A percentile compares a stretch with the other conserved stretches of the same genome.
Conservation (phyloP, 2,329 filamentous ascomycete species). For the Fusarium sp. region DNA sequence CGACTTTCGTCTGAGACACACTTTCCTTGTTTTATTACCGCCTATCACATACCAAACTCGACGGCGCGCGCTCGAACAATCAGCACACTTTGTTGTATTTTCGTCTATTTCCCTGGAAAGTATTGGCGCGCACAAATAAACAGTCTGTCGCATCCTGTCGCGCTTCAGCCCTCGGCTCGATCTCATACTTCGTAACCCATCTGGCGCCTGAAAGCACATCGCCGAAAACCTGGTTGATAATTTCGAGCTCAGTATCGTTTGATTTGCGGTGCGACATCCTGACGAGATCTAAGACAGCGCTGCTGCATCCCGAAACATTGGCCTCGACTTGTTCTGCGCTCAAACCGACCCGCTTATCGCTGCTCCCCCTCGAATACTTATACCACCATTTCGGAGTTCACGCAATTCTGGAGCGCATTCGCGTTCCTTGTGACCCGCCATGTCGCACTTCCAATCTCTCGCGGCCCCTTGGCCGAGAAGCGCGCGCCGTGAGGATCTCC, state of each 20-base stretch:
- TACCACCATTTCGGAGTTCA: constrained; percentile 4
- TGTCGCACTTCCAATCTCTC: constrained; percentile 59
- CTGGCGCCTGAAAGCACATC: constrained; percentile 5
- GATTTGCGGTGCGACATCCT: constrained; percentile 14
- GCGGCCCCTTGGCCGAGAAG: constrained; percentile 56
- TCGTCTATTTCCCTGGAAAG: constrained; percentile 5
- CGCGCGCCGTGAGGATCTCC: constrained; percentile 52
- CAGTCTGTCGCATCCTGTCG: constrained; percentile 15
- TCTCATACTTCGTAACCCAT: neutral
- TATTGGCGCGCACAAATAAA: constrained; percentile 17
- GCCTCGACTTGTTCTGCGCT: constrained; percentile 24
- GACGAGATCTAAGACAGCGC: constrained; percentile 36
- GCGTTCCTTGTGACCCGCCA: constrained; percentile 44
- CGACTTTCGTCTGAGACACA: constrained; percentile 7
- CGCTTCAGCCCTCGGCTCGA: neutral
- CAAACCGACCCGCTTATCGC: constrained; percentile 4
- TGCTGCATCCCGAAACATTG: constrained; percentile 39
- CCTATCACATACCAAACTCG: constrained; percentile 3
- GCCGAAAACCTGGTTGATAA: constrained; percentile 6
- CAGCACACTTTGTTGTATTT: constrained; percentile 20
- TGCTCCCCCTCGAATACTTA: constrained; percentile 25
- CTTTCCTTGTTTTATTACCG: constrained; percentile 12
- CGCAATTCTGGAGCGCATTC: constrained; percentile 22
- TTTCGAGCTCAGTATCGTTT: constrained; percentile 2
- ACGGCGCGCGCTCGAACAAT: constrained; percentile 9